Percentiles rank a stretch among this genome's conserved stretches.
Evolutionary conservation across 2,329 filamentous ascomycete species (phyloP).

Genomic region (Aureobasidium musti): DNA sequence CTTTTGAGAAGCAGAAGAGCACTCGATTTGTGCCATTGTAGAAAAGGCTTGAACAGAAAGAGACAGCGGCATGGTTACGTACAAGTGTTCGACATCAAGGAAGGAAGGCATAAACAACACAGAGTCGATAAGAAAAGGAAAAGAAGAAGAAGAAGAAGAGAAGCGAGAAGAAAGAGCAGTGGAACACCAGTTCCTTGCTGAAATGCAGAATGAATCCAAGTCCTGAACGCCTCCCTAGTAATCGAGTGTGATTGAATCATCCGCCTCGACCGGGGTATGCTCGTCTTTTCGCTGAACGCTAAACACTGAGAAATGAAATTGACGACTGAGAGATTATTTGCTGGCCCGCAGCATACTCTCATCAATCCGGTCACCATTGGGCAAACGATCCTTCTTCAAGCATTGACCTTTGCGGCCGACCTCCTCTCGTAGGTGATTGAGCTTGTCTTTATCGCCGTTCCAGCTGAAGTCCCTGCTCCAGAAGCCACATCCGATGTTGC

Average conservation of each 20-base stretch:
- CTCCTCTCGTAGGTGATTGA: slow-evolving; percentile 42
- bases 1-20: background rate
- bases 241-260: background rate
- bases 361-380: slow-evolving; percentile 18
- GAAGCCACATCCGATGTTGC: slow-evolving; percentile 44
- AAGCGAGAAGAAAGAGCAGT: background rate
- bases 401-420: slow-evolving; percentile 45
- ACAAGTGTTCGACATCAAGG: background rate
- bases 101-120: background rate
- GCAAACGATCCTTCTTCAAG: slow-evolving; percentile 37
- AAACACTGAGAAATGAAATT: background rate
- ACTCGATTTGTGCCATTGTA: background rate
- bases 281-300: background rate
- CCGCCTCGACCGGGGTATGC: background rate
- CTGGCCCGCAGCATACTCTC: slow-evolving; percentile 18
- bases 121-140: background rate
- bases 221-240: slow-evolving; percentile 7
- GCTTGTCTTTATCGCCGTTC: slow-evolving; percentile 38
- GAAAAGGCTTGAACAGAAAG: background rate
- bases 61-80: background rate
- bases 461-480: slow-evolving; percentile 45
- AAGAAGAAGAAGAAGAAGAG: background rate
- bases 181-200: background rate
- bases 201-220: background rate
- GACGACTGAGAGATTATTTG: background rate